Conservation (phyloP, 1,139 yeast genomes). For the Pichia sp. region DNA sequence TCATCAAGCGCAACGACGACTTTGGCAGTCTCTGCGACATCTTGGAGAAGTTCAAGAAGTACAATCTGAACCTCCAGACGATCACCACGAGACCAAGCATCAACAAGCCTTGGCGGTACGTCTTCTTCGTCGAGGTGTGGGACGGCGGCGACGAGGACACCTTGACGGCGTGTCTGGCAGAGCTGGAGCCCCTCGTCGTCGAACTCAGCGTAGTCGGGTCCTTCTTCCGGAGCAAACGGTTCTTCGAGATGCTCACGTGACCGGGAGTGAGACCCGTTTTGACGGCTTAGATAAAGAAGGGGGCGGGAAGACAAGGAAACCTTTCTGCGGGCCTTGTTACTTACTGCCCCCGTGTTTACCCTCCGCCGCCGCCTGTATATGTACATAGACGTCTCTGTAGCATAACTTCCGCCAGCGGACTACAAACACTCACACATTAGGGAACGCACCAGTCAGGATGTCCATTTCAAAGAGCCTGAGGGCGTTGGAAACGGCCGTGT, state of each 20-base stretch:
- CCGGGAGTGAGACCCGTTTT: neutral
- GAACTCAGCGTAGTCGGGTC: conserved; percentile 31
- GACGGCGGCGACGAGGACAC: conserved; percentile 16
- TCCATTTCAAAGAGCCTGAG: neutral
- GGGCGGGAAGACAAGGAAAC: neutral
- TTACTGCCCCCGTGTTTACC: neutral
- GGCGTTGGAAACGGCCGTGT: neutral
- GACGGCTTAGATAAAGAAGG: neutral
- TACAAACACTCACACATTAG: too few species aligned
- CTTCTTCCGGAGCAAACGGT: conserved; percentile 27
- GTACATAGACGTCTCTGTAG: neutral
- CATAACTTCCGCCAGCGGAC: too few species aligned
- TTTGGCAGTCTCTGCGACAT: conserved; percentile 77
- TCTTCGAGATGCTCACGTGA: conserved; percentile 25
- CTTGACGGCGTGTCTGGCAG: conserved; percentile 20
- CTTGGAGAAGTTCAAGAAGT: conserved; percentile 52
- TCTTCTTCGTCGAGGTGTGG: conserved; percentile 72
- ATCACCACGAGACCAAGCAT: conserved; percentile 73
- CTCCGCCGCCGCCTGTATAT: neutral
- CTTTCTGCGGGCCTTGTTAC: neutral
- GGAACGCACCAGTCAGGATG: neutral
- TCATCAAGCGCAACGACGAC: conserved; percentile 55
- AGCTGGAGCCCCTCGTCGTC: conserved; percentile 22
- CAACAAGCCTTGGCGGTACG: conserved; percentile 72
- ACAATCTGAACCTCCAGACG: conserved; percentile 62